These are phyloP conservation scores for Cryptosporidium tyzzeri DNA, from an alignment of 169 alveolate species.

Conservation along the genomic window DNA sequence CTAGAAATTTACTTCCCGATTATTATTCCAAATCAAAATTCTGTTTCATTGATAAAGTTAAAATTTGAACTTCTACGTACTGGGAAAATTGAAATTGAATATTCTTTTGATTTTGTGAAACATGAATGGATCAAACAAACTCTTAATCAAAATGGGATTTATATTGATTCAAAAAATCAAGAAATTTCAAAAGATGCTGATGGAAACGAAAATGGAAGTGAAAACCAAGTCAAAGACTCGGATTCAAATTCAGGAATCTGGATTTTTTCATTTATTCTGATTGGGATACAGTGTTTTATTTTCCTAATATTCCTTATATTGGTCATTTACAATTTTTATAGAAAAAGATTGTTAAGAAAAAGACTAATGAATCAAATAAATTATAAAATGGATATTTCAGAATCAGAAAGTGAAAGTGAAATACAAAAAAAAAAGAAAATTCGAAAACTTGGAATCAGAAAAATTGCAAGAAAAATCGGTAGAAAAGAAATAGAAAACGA, in stretches of 20 bases:
- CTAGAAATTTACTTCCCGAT: slow-evolving; percentile 50
- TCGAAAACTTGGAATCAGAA: slow-evolving; percentile 21
- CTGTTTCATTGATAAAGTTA: slow-evolving; percentile 18
- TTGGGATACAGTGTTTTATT: slow-evolving; percentile 26
- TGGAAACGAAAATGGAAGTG: background rate
- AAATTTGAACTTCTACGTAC: slow-evolving; percentile 26
- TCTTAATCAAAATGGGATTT: background rate
- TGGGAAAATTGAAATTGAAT: slow-evolving; percentile 23
- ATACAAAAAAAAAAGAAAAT: slow-evolving; percentile 2
- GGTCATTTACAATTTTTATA: slow-evolving; percentile 12
- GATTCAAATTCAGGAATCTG: background rate
- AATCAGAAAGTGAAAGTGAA: slow-evolving; percentile 36
- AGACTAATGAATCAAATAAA: slow-evolving; percentile 29
- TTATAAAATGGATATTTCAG: slow-evolving; percentile 51
- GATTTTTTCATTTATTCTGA: slow-evolving; percentile 15
- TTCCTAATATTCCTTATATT: slow-evolving; percentile 19
- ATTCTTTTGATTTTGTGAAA: slow-evolving; percentile 4
- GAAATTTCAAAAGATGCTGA: background rate
- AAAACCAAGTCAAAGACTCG: background rate
- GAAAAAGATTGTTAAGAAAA: slow-evolving; percentile 47
- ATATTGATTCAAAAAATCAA: background rate
- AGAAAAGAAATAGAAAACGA: slow-evolving; percentile 32
- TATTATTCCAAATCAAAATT: slow-evolving; percentile 6
- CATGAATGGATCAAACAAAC: slow-evolving; percentile 35
- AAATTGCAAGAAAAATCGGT: slow-evolving; percentile 13